Base-by-base conservation (phyloP, 2,329 filamentous ascomycete genomes). In the Colletotrichum destructivum region DNA sequence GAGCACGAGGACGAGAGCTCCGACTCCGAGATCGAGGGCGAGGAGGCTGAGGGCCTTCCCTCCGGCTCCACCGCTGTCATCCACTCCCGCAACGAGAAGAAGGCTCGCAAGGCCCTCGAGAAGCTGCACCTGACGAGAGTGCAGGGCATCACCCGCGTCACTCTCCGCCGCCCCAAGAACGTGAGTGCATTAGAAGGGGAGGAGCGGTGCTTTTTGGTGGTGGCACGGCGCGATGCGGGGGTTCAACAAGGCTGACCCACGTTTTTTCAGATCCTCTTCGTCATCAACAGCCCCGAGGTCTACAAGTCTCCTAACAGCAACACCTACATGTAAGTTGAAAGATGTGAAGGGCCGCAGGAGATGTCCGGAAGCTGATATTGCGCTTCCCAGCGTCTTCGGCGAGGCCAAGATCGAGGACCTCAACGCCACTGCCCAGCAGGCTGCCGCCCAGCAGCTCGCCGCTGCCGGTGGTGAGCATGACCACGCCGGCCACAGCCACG, bases 321-420 rank as follows among this genome's bases (percentile, higher is more conserved):
- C 91, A 98, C 96, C 84, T 99, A 96, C 91, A 99, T 99, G 96
- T 98, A 87, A 91, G 95, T 84, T 21, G 9, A 26, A 26, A 63
- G 84, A 38, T 49, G 56, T 18, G 16, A 44, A n/a, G 13, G 16
- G 31, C 42, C 63, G 18, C 38, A 40, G 12, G 18, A 38, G 35
- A 40, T 11, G 16, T 12, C 23, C 5, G 26, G 13, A 18, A 46
- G 18, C 54, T 65, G 31, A 73, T 38, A 31, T 64, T 51, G n/a
- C 42, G 15, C 42, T 46, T 40, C 73, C 54, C 55, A 71, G 96
- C 87, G 97, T 98, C 86, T 99, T 99, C 84, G 96, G 96, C 85
- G 97, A 99, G 90, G 96, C 97, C 83, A 99, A 99, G 94, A 98
- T 99, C 77, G 96, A 99, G 91, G 97, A 99, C 86, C 90, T 98